phyloP scores from a whole-genome alignment of 768 basidiomycete genomes.

The Serendipita sp. region DNA sequence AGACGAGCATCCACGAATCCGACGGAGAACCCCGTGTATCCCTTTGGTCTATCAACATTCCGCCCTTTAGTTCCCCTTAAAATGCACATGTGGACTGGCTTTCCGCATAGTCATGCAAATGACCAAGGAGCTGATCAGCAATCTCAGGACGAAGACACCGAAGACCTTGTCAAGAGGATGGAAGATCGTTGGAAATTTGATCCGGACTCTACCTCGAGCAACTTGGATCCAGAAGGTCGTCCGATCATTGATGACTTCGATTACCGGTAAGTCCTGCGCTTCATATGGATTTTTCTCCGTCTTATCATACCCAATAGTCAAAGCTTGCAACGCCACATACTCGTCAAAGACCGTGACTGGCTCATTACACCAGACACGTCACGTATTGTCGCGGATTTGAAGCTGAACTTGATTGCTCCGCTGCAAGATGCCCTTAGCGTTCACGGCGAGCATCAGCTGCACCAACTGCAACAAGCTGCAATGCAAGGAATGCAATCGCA shows the following conservation, averaged over 20 bases:
- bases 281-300: neutral
- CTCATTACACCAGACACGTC: constrained; percentile 5
- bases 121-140: neutral
- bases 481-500: neutral
- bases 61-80: neutral
- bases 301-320: neutral
- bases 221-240: constrained; percentile 17
- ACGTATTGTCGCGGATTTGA: neutral
- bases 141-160: constrained; percentile 10
- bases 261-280: constrained; percentile 7
- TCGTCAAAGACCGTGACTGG: neutral
- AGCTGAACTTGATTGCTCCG: constrained; percentile 5
- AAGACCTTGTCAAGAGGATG: constrained; percentile 15
- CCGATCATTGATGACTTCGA: constrained; percentile 25
- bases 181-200: constrained; percentile 23
- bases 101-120: constrained; percentile 7
- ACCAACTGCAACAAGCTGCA: neutral
- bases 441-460: neutral
- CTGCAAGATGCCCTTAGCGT: constrained; percentile 6
- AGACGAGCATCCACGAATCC: constrained; percentile 6
- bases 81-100: neutral
- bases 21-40: neutral
- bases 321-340: constrained; percentile 1
- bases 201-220: constrained; percentile 17
- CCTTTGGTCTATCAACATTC: neutral